phyloP scores from a whole-genome alignment of 768 basidiomycete species.

The Boletellus ananas region DNA sequence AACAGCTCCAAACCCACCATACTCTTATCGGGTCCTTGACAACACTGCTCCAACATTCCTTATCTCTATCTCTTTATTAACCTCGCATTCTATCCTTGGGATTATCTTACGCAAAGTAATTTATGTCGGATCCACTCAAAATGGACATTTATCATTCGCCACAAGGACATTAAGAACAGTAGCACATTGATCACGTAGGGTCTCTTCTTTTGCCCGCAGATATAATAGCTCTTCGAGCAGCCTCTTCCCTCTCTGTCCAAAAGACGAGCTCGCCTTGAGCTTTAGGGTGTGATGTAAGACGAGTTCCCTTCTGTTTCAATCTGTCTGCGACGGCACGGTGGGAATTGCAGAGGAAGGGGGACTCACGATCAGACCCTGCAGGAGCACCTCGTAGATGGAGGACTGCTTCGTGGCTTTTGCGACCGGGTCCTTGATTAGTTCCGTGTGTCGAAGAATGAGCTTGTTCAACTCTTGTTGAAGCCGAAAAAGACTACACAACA shows the following conservation, averaged over 20 bases:
- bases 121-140: slow-evolving; percentile 20
- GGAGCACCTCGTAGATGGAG: slow-evolving; percentile 68
- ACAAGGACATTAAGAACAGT: slow-evolving; percentile 9
- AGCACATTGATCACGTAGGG: slow-evolving; percentile 17
- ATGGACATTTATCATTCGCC: slow-evolving; percentile 11
- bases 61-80: slow-evolving; percentile 4
- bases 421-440: slow-evolving; percentile 56
- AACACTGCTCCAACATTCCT: slow-evolving; percentile 7
- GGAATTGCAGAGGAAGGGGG: neutral
- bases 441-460: slow-evolving; percentile 69
- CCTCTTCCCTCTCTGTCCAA: slow-evolving; percentile 85
- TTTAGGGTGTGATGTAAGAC: slow-evolving; percentile 74
- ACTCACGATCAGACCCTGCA: slow-evolving; percentile 75
- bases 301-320: slow-evolving; percentile 53
- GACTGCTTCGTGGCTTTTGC: slow-evolving; percentile 66
- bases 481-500: slow-evolving; percentile 64
- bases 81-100: slow-evolving; percentile 6
- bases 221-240: slow-evolving; percentile 60
- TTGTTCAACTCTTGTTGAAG: slow-evolving; percentile 79
- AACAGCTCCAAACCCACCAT: slow-evolving; percentile 17
- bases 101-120: slow-evolving; percentile 15
- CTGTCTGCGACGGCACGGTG: neutral
- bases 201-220: slow-evolving; percentile 33
- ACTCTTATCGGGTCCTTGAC: slow-evolving; percentile 15
- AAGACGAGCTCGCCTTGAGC: slow-evolving; percentile 82